Evolutionary conservation across 2,329 filamentous ascomycete genomes (phyloP).

Genomic region (Alternaria gansuensis): DNA sequence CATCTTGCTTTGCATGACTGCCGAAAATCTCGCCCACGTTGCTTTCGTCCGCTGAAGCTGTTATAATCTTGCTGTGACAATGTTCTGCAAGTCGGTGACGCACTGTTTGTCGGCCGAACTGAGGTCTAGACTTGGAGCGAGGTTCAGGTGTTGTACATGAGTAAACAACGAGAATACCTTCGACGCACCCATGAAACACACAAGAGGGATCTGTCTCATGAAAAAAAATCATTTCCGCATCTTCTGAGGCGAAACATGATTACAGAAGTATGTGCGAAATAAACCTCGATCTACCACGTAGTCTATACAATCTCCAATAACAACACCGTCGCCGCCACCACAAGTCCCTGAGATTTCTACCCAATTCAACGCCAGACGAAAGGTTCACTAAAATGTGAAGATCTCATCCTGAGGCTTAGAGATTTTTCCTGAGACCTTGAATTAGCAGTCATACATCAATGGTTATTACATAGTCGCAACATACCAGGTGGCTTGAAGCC

Average conservation of each 20-base stretch:
- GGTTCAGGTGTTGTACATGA: not conserved
- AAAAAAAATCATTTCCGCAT: not conserved
- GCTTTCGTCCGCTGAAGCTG: conserved; percentile 14
- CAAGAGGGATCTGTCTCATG: not conserved
- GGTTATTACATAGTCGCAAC: not conserved
- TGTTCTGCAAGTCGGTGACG: conserved; percentile 7
- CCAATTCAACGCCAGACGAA: not conserved
- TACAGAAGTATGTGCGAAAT: not conserved
- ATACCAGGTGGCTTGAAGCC: conserved; percentile 29
- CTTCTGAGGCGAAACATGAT: not conserved
- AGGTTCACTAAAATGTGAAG: conserved; percentile 17
- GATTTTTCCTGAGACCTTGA: conserved; percentile 9
- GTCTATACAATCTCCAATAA: not conserved
- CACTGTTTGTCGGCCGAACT: conserved; percentile 1
- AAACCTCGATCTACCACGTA: not conserved
- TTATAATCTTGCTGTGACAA: conserved; percentile 20
- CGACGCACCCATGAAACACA: no score
- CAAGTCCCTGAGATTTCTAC: not conserved
- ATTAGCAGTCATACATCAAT: not conserved
- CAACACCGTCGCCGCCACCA: not conserved
- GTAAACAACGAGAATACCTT: not conserved
- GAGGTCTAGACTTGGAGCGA: not conserved
- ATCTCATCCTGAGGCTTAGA: conserved; percentile 27
- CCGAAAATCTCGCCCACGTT: conserved; percentile 18
- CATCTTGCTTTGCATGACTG: conserved; percentile 40